A percentile compares a stretch with the other conserved stretches of the same genome.
Evolutionary conservation across 73 alveolate species (phyloP).

Genomic region (Tetrahymena borealis): DNA sequence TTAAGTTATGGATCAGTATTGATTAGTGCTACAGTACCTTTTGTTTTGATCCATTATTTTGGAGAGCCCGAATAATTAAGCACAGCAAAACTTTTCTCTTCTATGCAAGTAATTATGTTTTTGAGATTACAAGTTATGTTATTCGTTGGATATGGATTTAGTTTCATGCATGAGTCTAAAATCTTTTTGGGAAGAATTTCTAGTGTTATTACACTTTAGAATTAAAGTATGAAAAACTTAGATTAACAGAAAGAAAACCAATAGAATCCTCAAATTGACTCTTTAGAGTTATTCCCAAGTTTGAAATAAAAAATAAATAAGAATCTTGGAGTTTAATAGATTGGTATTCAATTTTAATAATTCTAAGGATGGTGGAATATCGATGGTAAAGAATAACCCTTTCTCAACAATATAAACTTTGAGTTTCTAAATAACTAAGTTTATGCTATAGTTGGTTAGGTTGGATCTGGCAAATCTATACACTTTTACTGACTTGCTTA

Average conservation of each 20-base stretch:
- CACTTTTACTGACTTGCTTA: constrained; percentile 56
- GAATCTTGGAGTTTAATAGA: neutral
- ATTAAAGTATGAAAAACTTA: neutral
- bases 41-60: neutral
- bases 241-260: neutral
- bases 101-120: neutral
- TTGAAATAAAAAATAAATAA: neutral
- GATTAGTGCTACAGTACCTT: neutral
- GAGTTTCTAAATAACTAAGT: constrained; percentile 70
- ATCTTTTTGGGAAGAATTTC: neutral
- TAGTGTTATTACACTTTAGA: neutral
- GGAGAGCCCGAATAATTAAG: neutral
- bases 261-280: neutral
- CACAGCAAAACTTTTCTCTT: neutral
- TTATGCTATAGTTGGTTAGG: constrained; percentile 83
- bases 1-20: neutral
- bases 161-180: neutral
- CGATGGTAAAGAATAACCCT: constrained; percentile 6
- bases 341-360: neutral
- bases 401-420: constrained; percentile 54
- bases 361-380: constrained; percentile 17
- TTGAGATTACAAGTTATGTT: neutral
- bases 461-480: constrained; percentile 83
- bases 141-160: neutral
- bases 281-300: neutral